Evolutionary conservation across 768 basidiomycete species (phyloP).

Genomic region (Podaxis sp.): DNA sequence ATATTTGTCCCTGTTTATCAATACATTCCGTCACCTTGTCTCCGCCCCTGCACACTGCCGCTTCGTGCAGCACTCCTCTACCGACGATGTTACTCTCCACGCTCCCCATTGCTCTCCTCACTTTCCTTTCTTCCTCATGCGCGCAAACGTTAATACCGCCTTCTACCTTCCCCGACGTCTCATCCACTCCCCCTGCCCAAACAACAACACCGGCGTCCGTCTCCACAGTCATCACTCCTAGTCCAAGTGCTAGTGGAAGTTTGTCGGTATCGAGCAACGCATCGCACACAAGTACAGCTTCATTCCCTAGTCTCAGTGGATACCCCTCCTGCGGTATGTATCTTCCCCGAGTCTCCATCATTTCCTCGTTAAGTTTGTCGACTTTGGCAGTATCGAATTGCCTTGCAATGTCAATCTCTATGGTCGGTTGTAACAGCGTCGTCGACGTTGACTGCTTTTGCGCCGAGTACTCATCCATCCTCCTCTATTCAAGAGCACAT

Average conservation of each 20-base stretch:
- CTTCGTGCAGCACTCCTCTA: background rate
- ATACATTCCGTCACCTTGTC: background rate
- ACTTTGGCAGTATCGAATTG: conserved; percentile 41
- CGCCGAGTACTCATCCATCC: conserved; percentile 23
- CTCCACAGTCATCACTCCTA: conserved; percentile 2
- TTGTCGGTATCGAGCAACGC: conserved; percentile 15
- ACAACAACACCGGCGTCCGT: background rate
- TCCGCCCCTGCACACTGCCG: background rate
- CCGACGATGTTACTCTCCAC: conserved; percentile 8
- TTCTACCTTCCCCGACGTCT: conserved; percentile 19
- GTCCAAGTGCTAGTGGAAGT: conserved; percentile 8
- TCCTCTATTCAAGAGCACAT: background rate
- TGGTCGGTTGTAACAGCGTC: conserved; percentile 41
- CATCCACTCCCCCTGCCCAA: conserved; percentile 10
- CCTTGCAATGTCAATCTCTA: conserved; percentile 34
- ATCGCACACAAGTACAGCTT: conserved; percentile 29
- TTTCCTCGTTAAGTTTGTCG: background rate
- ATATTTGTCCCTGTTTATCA: conserved; percentile 2
- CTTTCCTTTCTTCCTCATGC: background rate
- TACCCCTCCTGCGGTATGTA: conserved; percentile 38
- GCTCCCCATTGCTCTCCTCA: conserved; percentile 10
- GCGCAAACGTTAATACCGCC: conserved; percentile 15
- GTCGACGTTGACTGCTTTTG: conserved; percentile 52
- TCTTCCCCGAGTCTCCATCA: background rate
- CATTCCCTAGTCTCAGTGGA: conserved; percentile 37